phyloP scores from a whole-genome alignment of 768 basidiomycete species.

The Naganishia vaughanmartiniae region DNA sequence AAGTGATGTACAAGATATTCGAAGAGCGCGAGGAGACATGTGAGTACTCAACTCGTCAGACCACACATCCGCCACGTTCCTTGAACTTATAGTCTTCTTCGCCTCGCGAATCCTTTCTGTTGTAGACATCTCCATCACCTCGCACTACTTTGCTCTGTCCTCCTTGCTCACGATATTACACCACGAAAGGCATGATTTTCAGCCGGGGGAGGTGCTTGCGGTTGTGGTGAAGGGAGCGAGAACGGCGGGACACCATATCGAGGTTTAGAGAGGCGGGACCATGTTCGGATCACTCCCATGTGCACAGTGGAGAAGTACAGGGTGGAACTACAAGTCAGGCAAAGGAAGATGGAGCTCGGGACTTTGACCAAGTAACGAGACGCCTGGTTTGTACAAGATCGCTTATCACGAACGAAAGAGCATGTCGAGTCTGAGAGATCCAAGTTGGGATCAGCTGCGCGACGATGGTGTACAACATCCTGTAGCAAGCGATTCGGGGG shows the following conservation, averaged over 20 bases:
- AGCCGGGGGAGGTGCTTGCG: slow-evolving; percentile 48
- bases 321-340: too few species aligned
- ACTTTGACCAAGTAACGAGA: too few species aligned
- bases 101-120: not conserved
- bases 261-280: too few species aligned
- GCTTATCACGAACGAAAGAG: too few species aligned
- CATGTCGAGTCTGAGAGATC: too few species aligned
- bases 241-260: not conserved
- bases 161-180: slow-evolving; percentile 43
- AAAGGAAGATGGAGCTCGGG: too few species aligned
- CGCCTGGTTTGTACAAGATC: too few species aligned
- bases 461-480: too few species aligned
- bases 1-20: slow-evolving; percentile 40
- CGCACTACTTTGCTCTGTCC: slow-evolving; percentile 42
- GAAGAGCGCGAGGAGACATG: slow-evolving; percentile 38
- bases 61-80: not conserved
- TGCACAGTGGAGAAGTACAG: too few species aligned
- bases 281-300: too few species aligned
- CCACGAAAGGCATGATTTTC: slow-evolving; percentile 41
- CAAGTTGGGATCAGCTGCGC: too few species aligned
- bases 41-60: slow-evolving; percentile 37
- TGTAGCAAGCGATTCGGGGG: too few species aligned
- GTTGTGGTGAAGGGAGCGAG: slow-evolving; percentile 43
- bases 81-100: not conserved
- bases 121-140: slow-evolving; percentile 44